Evolutionary conservation across 768 basidiomycete species (phyloP).

Genomic region (Pleurotus citrinopileatus): DNA sequence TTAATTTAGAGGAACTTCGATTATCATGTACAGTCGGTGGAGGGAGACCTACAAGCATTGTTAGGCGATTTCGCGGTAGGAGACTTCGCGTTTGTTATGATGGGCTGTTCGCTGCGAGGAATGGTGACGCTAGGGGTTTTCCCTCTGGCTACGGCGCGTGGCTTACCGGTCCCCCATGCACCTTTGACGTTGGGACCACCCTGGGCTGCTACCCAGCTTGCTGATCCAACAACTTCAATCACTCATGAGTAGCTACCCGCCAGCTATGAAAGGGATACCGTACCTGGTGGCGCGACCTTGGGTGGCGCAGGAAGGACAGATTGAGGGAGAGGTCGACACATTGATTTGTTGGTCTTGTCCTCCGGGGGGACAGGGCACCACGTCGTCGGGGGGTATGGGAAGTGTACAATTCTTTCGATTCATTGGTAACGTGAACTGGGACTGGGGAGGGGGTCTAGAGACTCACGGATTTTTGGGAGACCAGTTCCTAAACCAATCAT

Average conservation of each 20-base stretch:
- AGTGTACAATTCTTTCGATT: constrained; percentile 22
- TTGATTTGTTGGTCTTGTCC: constrained; percentile 39
- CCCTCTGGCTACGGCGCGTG: background rate
- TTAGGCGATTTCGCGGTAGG: background rate
- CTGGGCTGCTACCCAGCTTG: constrained; percentile 29
- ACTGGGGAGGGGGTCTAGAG: background rate
- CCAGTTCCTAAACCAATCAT: constrained; percentile 41
- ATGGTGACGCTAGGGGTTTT: background rate
- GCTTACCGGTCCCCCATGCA: constrained; percentile 18
- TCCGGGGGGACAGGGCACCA: constrained; percentile 40
- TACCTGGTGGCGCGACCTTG: constrained; percentile 22
- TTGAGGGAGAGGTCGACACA: constrained; percentile 43
- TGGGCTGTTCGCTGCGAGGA: constrained; percentile 2
- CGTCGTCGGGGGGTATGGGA: constrained; percentile 38
- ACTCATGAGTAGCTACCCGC: background rate
- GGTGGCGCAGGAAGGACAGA: constrained; percentile 29
- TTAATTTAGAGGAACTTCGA: no score
- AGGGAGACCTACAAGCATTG: constrained; percentile 8
- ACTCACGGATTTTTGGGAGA: constrained; percentile 30
- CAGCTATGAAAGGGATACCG: constrained; percentile 3
- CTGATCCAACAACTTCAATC: constrained; percentile 35
- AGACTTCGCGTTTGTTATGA: constrained; percentile 4
- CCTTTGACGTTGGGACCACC: constrained; percentile 10
- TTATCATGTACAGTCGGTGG: no score
- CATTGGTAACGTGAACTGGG: background rate